These are phyloP conservation scores for Saksenaea oblongispora DNA, from an alignment of 371 early-diverging fungal genomes.

Conservation along the genomic window DNA sequence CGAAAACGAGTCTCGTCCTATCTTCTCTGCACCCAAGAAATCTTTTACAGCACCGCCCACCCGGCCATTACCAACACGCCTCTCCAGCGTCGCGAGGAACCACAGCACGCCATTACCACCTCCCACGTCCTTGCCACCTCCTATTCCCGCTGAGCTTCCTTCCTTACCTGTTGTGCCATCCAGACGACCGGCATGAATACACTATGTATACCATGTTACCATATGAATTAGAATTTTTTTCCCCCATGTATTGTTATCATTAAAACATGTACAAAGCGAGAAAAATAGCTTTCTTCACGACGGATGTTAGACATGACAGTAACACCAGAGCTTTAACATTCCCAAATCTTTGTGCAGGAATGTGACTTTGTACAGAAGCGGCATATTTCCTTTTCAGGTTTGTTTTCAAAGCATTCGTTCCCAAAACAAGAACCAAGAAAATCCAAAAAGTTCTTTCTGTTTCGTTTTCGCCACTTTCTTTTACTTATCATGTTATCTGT, in stretches of 20 bases:
- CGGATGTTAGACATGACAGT: no score
- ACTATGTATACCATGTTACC: background rate
- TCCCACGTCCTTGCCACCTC: conserved; percentile 30
- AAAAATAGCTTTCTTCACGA: no score
- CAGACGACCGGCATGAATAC: background rate
- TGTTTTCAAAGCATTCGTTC: conserved; percentile 4
- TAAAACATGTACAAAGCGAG: no score
- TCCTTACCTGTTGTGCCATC: conserved; percentile 13
- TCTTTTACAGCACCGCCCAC: background rate
- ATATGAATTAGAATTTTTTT: background rate
- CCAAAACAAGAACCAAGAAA: conserved; percentile 1
- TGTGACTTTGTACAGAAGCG: background rate
- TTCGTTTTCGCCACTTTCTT: background rate
- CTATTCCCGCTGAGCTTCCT: conserved; percentile 28
- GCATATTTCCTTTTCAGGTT: conserved; percentile 6
- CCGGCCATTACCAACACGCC: conserved; percentile 4
- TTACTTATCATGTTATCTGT: background rate
- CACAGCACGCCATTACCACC: conserved; percentile 25
- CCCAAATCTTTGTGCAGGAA: background rate
- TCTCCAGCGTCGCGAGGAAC: background rate
- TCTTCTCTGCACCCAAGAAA: background rate
- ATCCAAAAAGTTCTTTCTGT: background rate
- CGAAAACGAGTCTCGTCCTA: background rate
- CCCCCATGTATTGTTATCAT: no score
- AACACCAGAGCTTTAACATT: background rate